Evolutionary conservation across 768 basidiomycete species (phyloP), one percentile per base, ranked within the genome.

Genomic region (Suillus plorans): DNA sequence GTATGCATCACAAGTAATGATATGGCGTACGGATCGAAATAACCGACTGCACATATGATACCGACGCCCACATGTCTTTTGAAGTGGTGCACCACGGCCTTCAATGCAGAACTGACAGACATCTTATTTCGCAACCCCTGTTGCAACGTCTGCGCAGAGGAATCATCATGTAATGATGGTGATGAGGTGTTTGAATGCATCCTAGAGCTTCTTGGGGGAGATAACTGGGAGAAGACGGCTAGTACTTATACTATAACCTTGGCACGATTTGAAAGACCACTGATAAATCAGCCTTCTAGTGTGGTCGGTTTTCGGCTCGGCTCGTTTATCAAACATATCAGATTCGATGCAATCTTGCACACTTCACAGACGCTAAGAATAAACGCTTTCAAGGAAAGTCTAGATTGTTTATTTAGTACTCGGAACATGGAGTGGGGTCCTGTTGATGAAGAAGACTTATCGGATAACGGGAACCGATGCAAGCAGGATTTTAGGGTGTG

Each of bases 51-150:
- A 34, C 74, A 72, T 44, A 78, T 73, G 68, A 84, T 71, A 55
- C 82, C 81, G 34, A 78, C 77, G 20, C 81, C 81, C 53, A 78
- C 72, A 68, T 78, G 71, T 44, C 69, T 73, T 61, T 66, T 74
- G 39, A 77, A 64, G 68, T 80, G 80, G 62, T 72, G 72, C 28
- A 63, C 44, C 22, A 76, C 59, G 28, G 62, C 64, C 18, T 57
- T 63, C 5, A 61, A 57, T 14, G 69, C 60, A 6, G 61, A 60
- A 28, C 25, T 57, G 22, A 60, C 61, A 47, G 45, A 63, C 50
- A 57, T 67, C 44, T 59, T 37, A 59, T 13, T 28, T 25, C 2
- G 45, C 37, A 64, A 44, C 53, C 52, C 60, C 50, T 56, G 60
- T 49, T 60, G 67, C n/a, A 60, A 50, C 62, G 63, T 44, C 59